Evolutionary conservation across 306 rosid genomes (phyloP), one percentile per base, ranked within the genome.

Genomic region (Sicyos edulis): DNA sequence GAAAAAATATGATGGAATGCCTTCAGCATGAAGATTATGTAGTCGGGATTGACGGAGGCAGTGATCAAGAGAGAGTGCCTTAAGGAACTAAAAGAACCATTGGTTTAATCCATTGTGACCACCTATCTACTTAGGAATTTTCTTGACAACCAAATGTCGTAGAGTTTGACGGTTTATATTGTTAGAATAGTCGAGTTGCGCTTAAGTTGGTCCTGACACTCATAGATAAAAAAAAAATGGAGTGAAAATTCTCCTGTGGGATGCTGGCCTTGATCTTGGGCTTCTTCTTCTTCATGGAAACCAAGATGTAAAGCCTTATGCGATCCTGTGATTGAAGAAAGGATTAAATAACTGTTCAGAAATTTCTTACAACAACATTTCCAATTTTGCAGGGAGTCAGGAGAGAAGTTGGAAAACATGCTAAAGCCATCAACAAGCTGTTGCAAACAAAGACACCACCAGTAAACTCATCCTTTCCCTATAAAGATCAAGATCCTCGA

Each of bases 361-460:
- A 60, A 14, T 60, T 26, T 60, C 44, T 15, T 2, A 29, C 15
- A 42, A 1, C 42, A 76, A 50, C 32, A 49, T 74, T 56, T 20
- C 75, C 13, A 72, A 49, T 74, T 71, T 74, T 78, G 80, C 83
- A 93, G 98, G 98, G 98, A 62, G 98, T 90, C 44, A 85, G 99
- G 83, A 93, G 96, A 83, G 99, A 93, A 85, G 96, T 84, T 10
- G 99, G 99, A 47, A 87, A 77, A 15, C 92, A 88, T 76, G 90
- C 97, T 0, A 90, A 78, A 76, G 81, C 82, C 58, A 76, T 93
- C 58, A 93, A 93, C 87, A 85, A 79, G 80, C 59, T 47, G 24
- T 44, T 83, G 72, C 77, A 76, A 16, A 75, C 61, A 22, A 77
- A 77, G 4, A 53, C n/a, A n/a, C n/a, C 75, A 53, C 81, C 73